Evolutionary conservation across 1,284 basidiomycete species (phyloP), one percentile per base, ranked within the genome.

Genomic region (Wallemia hederae): DNA sequence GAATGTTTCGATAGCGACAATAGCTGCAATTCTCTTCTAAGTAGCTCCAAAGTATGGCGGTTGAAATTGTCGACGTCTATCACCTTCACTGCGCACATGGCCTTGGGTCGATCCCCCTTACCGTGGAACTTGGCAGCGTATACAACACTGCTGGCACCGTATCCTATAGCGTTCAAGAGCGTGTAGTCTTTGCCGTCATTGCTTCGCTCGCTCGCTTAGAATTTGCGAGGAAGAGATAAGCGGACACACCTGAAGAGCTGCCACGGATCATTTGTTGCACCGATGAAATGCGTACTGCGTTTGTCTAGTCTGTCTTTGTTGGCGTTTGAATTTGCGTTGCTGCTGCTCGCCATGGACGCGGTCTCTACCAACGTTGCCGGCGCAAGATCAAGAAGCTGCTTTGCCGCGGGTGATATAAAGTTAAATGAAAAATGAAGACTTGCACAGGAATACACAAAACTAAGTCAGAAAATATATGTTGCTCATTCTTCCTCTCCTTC

Each of bases 1-100:
- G 87, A 86, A 65, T 91, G 87, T 68, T 91, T 91, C n/a, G 81
- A 85, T 1, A 91, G 75, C 1, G 85, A 87, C 88, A 91, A 91
- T 58, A 91, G 76, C 61, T 85, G 85, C 0, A 88, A 90, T 70
- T 91, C 88, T 60, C 85, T 76, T 64, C 82, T 80, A 11, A 89
- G 75, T 39, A 83, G 77, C 15, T 75, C 73, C 26, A 86, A 74
- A 0, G 84, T 78, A 58, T 75, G 76, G 1, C 74, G 81, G 0
- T 81, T 79, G 28, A 84, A 77, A 55, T 76, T 74, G 69, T 91
- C 87, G 60, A 91, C 79, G 68, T 91, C 85, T 61, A 90, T 78
- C 60, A 91, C 83, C 70, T 89, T 89, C 69, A 89, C 77, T 0
- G 86, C 85, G 65, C 83, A 86, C 3, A 82, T 78, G 34, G 76